Conservation (phyloP, 2,329 filamentous ascomycete genomes). For the Monilinia vaccinii-corymbosi region DNA sequence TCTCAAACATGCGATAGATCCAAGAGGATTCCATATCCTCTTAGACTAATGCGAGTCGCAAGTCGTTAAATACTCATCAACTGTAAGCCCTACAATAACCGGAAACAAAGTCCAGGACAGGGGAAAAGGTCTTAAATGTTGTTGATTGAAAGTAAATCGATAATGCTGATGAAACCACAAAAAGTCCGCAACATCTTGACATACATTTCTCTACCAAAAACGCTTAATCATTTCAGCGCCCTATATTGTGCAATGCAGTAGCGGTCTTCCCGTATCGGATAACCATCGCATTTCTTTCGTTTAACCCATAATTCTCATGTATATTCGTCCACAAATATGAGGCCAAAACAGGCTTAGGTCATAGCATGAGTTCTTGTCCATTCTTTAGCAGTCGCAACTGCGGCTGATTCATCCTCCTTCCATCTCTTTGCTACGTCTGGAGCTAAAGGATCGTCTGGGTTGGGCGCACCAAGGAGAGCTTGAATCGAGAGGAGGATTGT, state of each 20-base stretch:
- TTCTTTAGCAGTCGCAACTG: slow-evolving; percentile 83
- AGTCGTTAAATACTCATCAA: background rate
- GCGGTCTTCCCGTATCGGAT: background rate
- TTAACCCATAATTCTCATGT: slow-evolving; percentile 3
- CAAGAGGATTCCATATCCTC: background rate
- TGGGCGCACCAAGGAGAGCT: slow-evolving; percentile 87
- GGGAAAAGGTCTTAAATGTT: background rate
- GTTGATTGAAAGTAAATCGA: background rate
- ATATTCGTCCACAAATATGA: background rate
- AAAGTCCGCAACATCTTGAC: background rate
- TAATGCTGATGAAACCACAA: background rate
- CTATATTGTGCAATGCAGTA: background rate
- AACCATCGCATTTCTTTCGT: background rate
- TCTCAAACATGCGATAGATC: background rate
- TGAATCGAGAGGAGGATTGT: slow-evolving; percentile 99
- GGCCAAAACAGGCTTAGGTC: slow-evolving; percentile 14
- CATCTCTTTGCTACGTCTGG: slow-evolving; percentile 96
- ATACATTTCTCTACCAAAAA: slow-evolving; percentile 3
- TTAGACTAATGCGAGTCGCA: background rate
- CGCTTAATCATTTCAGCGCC: background rate
- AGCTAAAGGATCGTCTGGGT: slow-evolving; percentile 95
- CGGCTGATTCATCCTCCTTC: slow-evolving; percentile 91
- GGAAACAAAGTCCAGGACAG: background rate
- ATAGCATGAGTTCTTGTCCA: slow-evolving; percentile 57
- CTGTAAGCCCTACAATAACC: background rate